These are phyloP conservation scores for Lentinula raphanica DNA, from an alignment of 768 basidiomycete genomes.

Conservation along the genomic window DNA sequence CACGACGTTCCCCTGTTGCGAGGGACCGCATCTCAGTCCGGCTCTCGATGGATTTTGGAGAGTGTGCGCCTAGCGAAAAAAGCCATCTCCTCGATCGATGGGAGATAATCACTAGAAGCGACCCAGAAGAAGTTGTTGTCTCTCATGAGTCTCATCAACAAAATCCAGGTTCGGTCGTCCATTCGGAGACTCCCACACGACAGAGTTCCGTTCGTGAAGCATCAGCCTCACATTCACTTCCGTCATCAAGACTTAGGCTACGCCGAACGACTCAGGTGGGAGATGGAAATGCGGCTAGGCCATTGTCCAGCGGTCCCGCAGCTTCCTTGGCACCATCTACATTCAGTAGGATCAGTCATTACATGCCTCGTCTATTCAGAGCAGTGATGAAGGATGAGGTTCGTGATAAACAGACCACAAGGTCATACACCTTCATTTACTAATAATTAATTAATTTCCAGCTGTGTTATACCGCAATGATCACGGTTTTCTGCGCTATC, in stretches of 20 bases:
- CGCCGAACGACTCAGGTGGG: not conserved
- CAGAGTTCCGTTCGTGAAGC: not conserved
- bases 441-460: conserved; percentile 14
- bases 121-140: conserved; percentile 3
- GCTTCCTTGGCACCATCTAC: conserved; percentile 25
- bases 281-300: not conserved
- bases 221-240: not conserved
- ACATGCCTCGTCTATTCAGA: conserved; percentile 48
- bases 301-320: conserved; percentile 8
- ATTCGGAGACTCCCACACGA: not conserved
- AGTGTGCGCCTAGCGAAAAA: conserved; percentile 18
- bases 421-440: not conserved
- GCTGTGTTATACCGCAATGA: conserved; percentile 52
- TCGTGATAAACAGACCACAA: too few relatives aligned
- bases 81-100: conserved; percentile 43
- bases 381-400: conserved; percentile 63
- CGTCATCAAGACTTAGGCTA: not conserved
- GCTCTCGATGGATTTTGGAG: conserved; percentile 35
- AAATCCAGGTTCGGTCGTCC: not conserved
- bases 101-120: conserved; percentile 41
- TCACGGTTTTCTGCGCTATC: conserved; percentile 42
- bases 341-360: conserved; percentile 39
- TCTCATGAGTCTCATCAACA: not conserved
- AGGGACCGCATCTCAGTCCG: conserved; percentile 53
- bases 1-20: conserved; percentile 42